phyloP scores from a whole-genome alignment of 1,284 basidiomycete species.

The Ceratobasidium sp. region DNA sequence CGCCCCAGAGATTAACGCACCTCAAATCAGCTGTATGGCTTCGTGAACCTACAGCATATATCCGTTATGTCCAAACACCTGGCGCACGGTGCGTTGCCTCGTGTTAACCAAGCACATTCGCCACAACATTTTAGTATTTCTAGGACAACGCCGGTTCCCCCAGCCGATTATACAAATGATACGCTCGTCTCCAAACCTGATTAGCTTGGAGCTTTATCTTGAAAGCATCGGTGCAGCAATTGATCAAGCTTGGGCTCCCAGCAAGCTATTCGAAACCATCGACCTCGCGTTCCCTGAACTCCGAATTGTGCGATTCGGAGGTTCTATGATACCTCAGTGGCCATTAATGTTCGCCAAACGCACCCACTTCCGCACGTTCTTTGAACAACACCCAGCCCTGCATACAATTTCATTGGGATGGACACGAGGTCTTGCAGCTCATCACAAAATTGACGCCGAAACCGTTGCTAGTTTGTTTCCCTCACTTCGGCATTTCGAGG shows the following conservation, averaged over 20 bases:
- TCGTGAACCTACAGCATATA: conserved; percentile 4
- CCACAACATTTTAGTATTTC: not conserved
- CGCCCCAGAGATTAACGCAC: not conserved
- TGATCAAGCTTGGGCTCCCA: conserved; percentile 17
- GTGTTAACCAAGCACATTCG: not conserved
- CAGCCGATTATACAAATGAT: conserved; percentile 24
- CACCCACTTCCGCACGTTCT: not conserved
- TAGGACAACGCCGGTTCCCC: conserved; percentile 8
- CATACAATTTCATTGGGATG: conserved; percentile 26
- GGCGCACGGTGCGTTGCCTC: conserved; percentile 4
- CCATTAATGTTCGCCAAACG: conserved; percentile 7
- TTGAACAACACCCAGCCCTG: conserved; percentile 3
- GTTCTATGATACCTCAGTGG: conserved; percentile 6
- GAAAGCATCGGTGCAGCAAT: not conserved
- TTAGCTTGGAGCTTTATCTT: conserved; percentile 2
- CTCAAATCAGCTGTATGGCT: conserved; percentile 15
- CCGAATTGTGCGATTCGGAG: not conserved
- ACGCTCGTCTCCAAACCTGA: conserved; percentile 1
- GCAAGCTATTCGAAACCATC: conserved; percentile 14
- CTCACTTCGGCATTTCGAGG: conserved; percentile 27
- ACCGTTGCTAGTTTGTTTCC: conserved; percentile 15
- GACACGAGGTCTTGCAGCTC: not conserved
- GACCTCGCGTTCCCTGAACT: conserved; percentile 10
- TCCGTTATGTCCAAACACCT: conserved; percentile 7
- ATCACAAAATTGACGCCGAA: conserved; percentile 5